Evolutionary conservation across 257 asterid genomes (phyloP).

Genomic region (Thymus mandschuricus): DNA sequence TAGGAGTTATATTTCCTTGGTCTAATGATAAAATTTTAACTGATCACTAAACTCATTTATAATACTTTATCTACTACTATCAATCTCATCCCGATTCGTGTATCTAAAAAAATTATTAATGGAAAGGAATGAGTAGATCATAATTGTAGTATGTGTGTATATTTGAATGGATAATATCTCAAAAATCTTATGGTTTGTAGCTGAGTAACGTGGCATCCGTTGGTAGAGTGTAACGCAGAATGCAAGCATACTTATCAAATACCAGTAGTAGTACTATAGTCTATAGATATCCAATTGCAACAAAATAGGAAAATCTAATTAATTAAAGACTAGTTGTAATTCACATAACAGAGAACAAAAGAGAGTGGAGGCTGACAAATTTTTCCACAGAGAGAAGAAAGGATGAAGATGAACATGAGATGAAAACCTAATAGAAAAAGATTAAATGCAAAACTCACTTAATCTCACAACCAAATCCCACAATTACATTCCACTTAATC

Average conservation of each 20-base stretch:
- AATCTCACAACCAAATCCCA: slow-evolving; percentile 2
- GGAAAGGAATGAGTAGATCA: too few relatives aligned
- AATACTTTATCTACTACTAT: too few relatives aligned
- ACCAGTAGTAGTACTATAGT: too few relatives aligned
- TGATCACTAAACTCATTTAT: too few relatives aligned
- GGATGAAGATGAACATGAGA: background rate
- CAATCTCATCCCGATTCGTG: too few relatives aligned
- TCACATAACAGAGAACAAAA: background rate
- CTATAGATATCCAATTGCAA: too few relatives aligned
- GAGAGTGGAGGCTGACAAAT: background rate
- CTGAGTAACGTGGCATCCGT: background rate
- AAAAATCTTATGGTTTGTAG: background rate
- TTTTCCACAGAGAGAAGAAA: background rate
- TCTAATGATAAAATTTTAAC: too few relatives aligned
- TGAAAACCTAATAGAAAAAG: background rate
- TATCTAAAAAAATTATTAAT: too few relatives aligned
- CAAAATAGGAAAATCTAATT: background rate
- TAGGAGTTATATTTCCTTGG: too few relatives aligned
- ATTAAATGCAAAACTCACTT: slow-evolving; percentile 13
- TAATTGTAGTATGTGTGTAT: too few relatives aligned
- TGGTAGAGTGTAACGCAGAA: background rate
- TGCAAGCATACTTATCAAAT: background rate
- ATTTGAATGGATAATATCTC: background rate
- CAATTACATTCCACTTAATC: background rate
- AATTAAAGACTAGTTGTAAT: background rate